phyloP scores from a whole-genome alignment of 2,329 filamentous ascomycete species.

The Fusarium algeriense region DNA sequence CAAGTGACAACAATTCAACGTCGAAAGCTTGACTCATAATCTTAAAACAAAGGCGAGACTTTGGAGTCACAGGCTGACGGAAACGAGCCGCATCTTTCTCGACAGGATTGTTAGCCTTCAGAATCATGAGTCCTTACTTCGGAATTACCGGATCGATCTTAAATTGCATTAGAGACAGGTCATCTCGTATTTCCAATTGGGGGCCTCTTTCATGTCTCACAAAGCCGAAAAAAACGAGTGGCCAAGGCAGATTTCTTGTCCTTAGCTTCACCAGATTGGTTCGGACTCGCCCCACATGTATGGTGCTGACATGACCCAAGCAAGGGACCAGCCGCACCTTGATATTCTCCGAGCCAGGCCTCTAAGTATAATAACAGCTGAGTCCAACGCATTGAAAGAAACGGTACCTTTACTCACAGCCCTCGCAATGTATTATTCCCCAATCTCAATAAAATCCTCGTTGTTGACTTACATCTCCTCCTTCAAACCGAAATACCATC shows the following conservation, averaged over 20 bases:
- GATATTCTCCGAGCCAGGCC: constrained; percentile 6
- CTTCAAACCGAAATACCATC: not conserved
- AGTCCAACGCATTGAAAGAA: accelerated
- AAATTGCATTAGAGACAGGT: not conserved
- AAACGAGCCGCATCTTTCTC: no score
- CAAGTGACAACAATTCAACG: no score
- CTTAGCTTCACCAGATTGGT: not conserved
- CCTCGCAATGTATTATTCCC: not conserved
- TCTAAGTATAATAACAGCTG: not conserved
- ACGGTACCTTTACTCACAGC: accelerated
- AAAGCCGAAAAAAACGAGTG: not conserved
- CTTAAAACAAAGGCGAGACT: no score
- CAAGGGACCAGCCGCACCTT: not conserved
- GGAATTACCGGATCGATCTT: not conserved
- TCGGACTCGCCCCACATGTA: constrained; percentile 13
- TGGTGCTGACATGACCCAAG: constrained; percentile 18
- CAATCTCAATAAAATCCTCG: not conserved
- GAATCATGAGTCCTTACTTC: not conserved
- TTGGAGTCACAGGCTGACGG: no score
- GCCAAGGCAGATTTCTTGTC: not conserved
- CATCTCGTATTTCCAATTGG: not conserved
- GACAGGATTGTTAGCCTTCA: no score
- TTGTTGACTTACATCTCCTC: not conserved
- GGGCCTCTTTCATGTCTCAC: not conserved
- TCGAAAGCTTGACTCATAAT: no score